A percentile compares a stretch with the other conserved stretches of the same genome.
phyloP scores from a whole-genome alignment of 805 yeast genomes.

The Cyberlindnera suaveolens region DNA sequence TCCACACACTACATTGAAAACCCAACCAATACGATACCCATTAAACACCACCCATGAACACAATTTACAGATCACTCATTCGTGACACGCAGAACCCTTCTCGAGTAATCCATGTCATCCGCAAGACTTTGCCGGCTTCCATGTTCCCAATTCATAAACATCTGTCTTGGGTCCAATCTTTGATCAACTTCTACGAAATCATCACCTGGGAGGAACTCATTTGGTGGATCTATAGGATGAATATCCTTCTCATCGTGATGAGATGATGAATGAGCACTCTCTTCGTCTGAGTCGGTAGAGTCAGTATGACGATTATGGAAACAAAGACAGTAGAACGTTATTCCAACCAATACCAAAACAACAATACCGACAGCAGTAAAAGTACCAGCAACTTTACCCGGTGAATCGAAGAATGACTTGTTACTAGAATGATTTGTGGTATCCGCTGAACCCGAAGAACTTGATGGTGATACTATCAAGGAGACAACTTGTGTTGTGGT shows the following conservation, averaged over 20 bases:
- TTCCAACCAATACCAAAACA: conserved; percentile 37
- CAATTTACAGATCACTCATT: conserved; percentile 25
- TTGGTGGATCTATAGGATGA: not conserved
- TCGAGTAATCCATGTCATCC: conserved; percentile 52
- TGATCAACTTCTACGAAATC: conserved; percentile 43
- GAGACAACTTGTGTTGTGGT: conserved; percentile 23
- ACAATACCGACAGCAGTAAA: conserved; percentile 72
- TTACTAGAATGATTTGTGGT: conserved; percentile 17
- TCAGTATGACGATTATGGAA: conserved; percentile 19
- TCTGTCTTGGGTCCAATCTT: conserved; percentile 51
- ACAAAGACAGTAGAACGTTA: conserved; percentile 39
- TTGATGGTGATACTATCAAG: conserved; percentile 18
- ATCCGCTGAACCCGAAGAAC: conserved; percentile 12
- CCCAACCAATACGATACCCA: too few species aligned
- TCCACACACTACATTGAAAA: too few species aligned
- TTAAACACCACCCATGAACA: not conserved
- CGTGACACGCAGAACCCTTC: conserved; percentile 50
- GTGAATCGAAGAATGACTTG: conserved; percentile 50
- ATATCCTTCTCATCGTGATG: conserved; percentile 10
- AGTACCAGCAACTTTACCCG: conserved; percentile 77
- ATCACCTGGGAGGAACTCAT: conserved; percentile 4
- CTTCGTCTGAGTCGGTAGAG: conserved; percentile 10
- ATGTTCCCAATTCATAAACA: conserved; percentile 42
- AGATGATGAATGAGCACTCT: conserved; percentile 6
- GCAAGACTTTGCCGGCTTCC: conserved; percentile 41